Conservation (phyloP, 257 asterid genomes). For the Nicotiana paniculata region DNA sequence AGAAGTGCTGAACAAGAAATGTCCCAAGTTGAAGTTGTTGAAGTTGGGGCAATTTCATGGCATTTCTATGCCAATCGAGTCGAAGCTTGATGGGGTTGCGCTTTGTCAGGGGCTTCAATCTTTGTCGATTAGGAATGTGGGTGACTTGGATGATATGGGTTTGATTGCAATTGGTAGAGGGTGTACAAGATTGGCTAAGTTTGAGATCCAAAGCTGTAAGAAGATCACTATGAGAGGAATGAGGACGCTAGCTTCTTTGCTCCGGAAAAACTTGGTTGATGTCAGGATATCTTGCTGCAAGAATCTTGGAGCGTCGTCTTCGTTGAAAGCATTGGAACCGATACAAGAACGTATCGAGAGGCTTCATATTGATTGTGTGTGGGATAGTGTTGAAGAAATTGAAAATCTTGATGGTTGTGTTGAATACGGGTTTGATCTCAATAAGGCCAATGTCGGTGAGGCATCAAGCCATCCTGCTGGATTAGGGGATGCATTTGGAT, state of each 20-base stretch:
- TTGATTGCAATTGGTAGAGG: constrained; percentile 87
- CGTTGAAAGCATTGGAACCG: constrained; percentile 71
- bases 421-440: constrained; percentile 39
- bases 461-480: constrained; percentile 13
- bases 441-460: constrained; percentile 31
- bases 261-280: constrained; percentile 48
- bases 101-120: constrained; percentile 56
- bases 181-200: constrained; percentile 53
- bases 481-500: not conserved
- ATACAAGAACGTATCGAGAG: constrained; percentile 56
- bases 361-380: constrained; percentile 76
- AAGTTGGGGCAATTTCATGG: constrained; percentile 81
- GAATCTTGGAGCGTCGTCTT: constrained; percentile 52
- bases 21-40: constrained; percentile 57
- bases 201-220: constrained; percentile 73
- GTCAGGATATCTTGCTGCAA: constrained; percentile 71
- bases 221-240: constrained; percentile 61
- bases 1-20: constrained; percentile 58
- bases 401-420: constrained; percentile 32
- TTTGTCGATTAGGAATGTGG: constrained; percentile 62
- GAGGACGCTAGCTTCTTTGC: constrained; percentile 70
- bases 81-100: constrained; percentile 78
- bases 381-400: constrained; percentile 42
- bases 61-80: constrained; percentile 62
- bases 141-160: constrained; percentile 74